These are phyloP conservation scores for Schizothecium vesticola DNA, from an alignment of 495 filamentous ascomycete genomes.

Conservation along the genomic window DNA sequence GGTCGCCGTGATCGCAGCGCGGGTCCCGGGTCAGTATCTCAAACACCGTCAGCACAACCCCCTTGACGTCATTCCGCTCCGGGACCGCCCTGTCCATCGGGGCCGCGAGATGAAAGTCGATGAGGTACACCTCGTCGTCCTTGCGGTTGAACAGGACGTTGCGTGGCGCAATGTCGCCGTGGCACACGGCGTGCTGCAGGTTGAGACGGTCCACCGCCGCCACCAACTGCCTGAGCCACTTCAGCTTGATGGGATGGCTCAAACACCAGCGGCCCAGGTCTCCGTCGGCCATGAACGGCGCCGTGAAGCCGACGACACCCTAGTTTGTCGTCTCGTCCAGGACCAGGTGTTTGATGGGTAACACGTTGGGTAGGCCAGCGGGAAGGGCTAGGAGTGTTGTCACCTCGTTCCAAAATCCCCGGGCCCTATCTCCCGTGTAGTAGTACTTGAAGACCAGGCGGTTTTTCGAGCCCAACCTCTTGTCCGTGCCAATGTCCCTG, in stretches of 20 bases:
- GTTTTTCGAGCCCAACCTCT: neutral
- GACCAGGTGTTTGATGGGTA: neutral
- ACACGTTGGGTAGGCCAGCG: neutral
- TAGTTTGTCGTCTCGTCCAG: neutral
- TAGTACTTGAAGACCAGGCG: neutral
- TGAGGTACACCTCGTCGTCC: neutral
- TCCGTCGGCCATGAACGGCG: neutral
- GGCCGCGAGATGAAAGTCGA: neutral
- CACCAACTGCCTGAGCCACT: neutral
- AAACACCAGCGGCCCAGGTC: neutral
- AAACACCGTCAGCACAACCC: neutral
- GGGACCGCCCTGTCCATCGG: neutral
- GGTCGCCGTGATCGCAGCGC: too few relatives aligned
- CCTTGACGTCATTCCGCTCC: neutral
- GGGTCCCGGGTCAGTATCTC: neutral
- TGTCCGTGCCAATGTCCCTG: neutral
- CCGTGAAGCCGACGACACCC: neutral
- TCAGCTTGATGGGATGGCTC: neutral
- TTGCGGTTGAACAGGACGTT: neutral
- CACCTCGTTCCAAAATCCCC: neutral
- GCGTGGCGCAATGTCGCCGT: neutral
- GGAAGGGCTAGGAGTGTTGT: neutral
- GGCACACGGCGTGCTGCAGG: neutral
- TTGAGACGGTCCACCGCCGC: neutral
- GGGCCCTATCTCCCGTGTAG: neutral